Evolutionary conservation across 2,329 filamentous ascomycete species (phyloP).

Genomic region (Botryotinia calthae): DNA sequence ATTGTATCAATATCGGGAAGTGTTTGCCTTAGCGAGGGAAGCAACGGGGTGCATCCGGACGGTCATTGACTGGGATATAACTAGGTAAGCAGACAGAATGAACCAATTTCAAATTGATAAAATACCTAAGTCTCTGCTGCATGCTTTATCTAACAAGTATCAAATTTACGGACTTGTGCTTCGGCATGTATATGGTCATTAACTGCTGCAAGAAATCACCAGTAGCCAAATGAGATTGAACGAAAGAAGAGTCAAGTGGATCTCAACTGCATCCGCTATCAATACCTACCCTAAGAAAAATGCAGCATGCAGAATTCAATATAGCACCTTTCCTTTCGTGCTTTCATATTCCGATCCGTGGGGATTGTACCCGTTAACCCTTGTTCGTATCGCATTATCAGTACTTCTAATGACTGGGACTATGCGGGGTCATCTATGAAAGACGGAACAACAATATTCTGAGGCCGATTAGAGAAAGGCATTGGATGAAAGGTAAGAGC

Average conservation of each 20-base stretch:
- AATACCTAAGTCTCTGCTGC: not conserved
- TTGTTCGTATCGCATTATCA: not conserved
- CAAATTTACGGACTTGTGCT: not conserved
- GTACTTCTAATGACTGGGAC: not conserved
- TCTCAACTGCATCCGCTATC: not conserved
- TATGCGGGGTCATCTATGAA: conserved; percentile 1
- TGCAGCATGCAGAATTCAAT: not conserved
- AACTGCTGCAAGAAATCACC: not conserved
- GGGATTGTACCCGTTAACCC: not conserved
- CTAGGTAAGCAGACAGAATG: not conserved
- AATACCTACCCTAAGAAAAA: not conserved
- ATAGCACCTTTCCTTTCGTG: not conserved
- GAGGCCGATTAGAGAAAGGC: not conserved
- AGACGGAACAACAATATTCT: not conserved
- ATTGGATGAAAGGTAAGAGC: not conserved
- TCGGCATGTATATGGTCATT: not conserved
- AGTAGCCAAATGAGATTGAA: not conserved
- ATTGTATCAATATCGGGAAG: conserved; percentile 10
- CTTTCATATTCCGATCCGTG: not conserved
- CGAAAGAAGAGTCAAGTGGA: not conserved
- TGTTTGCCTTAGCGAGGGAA: conserved; percentile 18
- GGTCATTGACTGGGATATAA: not conserved
- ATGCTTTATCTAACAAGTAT: not conserved
- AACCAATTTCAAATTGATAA: not conserved
- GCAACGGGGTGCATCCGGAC: conserved; percentile 15